Base-by-base conservation (phyloP, 805 yeast species). In the Starmerella potacharoeniae region DNA sequence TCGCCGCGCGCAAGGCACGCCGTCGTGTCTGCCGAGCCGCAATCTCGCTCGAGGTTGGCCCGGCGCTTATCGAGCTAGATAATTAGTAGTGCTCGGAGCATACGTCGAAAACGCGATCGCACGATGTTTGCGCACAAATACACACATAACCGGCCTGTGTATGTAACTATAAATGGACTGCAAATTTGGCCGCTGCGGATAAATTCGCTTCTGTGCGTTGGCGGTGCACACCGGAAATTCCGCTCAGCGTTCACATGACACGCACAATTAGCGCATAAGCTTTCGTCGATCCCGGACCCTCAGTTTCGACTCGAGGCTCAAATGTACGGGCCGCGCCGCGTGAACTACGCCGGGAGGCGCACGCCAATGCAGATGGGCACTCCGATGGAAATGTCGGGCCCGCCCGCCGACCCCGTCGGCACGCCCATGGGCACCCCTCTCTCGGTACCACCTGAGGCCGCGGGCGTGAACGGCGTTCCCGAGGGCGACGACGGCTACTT, bases 241-340 rank as follows among this genome's bases (percentile, higher is more conserved):
- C 33, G 30, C 36, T 14, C 16, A 31, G 36, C 37, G 30, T 46
- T 46, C 49, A 46, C 49, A 46, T 46, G 49, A 46, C 49, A 46
- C 35, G 40, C 49, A 17, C 40, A n/a, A 31, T 17, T 28, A 28
- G 49, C 31, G 34, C 49, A 46, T 34, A 46, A 46, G 49, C 49
- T 46, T n/a, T 13, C 13, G 5, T 34, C 31, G 40, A 14, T 16
- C 35, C 31, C n/a, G 43, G n/a, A 16, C 16, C 7, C 34, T 48
- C 51, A 36, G 51, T 36, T 48, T 34, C 36, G 39, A 14, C 39
- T 22, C n/a, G 51, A 35, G 51, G 36, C 51, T 22, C 45, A 29
- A 43, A 56, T 56, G 59, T 56, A 56, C 39, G 59, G 57, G 50
- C 51, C 55, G 41, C 44, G 55, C 47, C 55, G 59, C 36, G 45